Evolutionary conservation across 805 yeast species (phyloP).

Genomic region (Candida loeiensis): DNA sequence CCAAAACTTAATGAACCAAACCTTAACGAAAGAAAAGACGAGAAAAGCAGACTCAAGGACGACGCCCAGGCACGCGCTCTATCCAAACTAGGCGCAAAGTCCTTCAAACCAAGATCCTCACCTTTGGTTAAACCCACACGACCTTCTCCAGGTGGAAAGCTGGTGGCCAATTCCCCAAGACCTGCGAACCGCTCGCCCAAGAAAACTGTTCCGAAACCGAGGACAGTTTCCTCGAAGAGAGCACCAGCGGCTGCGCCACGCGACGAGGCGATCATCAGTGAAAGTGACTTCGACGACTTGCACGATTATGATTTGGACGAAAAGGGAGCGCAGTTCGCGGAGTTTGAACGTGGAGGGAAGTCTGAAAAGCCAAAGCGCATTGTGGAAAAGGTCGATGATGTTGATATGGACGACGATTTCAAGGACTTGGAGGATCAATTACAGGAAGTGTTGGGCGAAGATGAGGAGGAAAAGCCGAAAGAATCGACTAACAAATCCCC

Average conservation of each 20-base stretch:
- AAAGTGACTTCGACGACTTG: conserved; percentile 38
- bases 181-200: conserved; percentile 1
- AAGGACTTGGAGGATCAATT: conserved; percentile 42
- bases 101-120: background rate
- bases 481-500: too few relatives aligned
- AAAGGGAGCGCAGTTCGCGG: conserved; percentile 15
- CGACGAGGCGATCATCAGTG: conserved; percentile 25
- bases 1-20: background rate
- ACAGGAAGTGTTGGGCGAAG: conserved; percentile 36
- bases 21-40: background rate
- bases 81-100: too few relatives aligned
- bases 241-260: conserved; percentile 6
- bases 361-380: conserved; percentile 6
- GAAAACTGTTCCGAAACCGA: background rate
- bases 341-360: conserved; percentile 11
- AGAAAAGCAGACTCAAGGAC: background rate
- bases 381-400: conserved; percentile 9
- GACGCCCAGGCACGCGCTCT: background rate
- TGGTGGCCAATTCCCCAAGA: background rate
- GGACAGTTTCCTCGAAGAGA: conserved; percentile 2
- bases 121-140: background rate
- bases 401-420: conserved; percentile 38
- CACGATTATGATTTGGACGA: conserved; percentile 14
- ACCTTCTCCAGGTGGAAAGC: background rate
- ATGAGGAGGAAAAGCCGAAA: conserved; percentile 3